Evolutionary conservation across 345 rosid species (phyloP), one percentile per base, ranked within the genome.

Genomic region (Noccaea bulbosa): DNA sequence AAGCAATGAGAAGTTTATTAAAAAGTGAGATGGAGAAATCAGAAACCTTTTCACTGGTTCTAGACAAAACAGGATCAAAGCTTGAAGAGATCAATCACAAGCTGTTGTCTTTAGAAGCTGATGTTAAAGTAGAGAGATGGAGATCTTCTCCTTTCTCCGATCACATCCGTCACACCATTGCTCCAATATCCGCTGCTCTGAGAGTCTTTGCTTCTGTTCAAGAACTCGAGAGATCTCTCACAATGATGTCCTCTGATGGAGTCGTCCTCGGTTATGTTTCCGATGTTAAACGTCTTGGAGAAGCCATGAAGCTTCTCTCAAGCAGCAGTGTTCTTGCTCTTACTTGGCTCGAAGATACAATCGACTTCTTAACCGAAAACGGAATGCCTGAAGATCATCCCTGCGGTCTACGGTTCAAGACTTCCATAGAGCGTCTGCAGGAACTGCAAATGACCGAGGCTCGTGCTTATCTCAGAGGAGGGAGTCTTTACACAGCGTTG

Each of bases 311-410:
- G 53, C 88, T 91, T 71, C 97, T 91, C 5, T 55, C 84, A 0
- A 83, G 75, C 52, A 89, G 85, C 71, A 86, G 96, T 67, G 54
- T 67, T 76, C 82, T 93, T 38, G 91, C 94, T 17, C 78, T 86
- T 69, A 88, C 66, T 39, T 93, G 98, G 96, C 43, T 91, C 64
- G 74, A 86, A 76, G 89, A 81, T 4, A 75, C 84, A 11, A 70
- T 77, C 9, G 78, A 82, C 54, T 81, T 81, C 57, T 41, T 86
- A 22, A 72, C 81, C 64, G 90, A 83, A 12, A 81, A 80, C 1
- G 81, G 79, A 24, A 72, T 75, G 60, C 72, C 77, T 52, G 47
- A 78, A 38, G 81, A 79, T 37, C 52, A 80, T 44, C 59, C 55
- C 20, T 85, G 84, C 57, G 24, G 70, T 55, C 50, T 48, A 15